Evolutionary conservation across 257 asterid genomes (phyloP).

Genomic region (Ehretia macrophylla): DNA sequence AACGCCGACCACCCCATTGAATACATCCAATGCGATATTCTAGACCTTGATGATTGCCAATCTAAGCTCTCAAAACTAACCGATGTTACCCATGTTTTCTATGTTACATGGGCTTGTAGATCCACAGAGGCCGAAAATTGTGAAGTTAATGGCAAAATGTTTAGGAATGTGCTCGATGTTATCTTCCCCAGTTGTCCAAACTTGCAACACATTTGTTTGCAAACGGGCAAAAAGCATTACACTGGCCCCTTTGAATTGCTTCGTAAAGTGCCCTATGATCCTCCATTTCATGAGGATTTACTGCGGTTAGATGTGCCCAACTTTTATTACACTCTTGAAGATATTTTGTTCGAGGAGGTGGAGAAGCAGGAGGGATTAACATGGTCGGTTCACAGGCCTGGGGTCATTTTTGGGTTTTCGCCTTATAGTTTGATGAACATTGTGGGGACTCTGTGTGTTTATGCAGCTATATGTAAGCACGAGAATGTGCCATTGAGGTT

Average conservation of each 20-base stretch:
- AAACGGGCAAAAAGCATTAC: conserved; percentile 27
- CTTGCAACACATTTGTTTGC: conserved; percentile 28
- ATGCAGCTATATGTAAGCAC: conserved; percentile 34
- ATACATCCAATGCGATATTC: conserved; percentile 28
- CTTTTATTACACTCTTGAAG: conserved; percentile 28
- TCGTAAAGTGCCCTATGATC: conserved; percentile 18
- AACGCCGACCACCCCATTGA: conserved; percentile 12
- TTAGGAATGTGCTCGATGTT: conserved; percentile 25
- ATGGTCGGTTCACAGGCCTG: conserved; percentile 31
- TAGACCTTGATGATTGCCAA: conserved; percentile 15
- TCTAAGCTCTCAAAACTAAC: conserved; percentile 21
- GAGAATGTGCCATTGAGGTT: conserved; percentile 24
- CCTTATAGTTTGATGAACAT: conserved; percentile 29
- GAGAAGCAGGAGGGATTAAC: conserved; percentile 30
- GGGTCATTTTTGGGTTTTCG: conserved; percentile 26
- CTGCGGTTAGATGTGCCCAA: conserved; percentile 18
- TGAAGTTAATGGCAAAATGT: conserved; percentile 23
- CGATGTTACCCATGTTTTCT: conserved; percentile 32
- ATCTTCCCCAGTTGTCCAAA: conserved; percentile 31
- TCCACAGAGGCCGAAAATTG: conserved; percentile 20
- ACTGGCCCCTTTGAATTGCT: conserved; percentile 20
- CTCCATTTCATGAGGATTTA: conserved; percentile 25
- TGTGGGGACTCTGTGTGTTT: conserved; percentile 18
- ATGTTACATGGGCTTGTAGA: conserved; percentile 27
- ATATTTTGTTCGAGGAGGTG: conserved; percentile 28